Conservation (phyloP, 2,329 filamentous ascomycete genomes). For the Colletotrichum navitas region DNA sequence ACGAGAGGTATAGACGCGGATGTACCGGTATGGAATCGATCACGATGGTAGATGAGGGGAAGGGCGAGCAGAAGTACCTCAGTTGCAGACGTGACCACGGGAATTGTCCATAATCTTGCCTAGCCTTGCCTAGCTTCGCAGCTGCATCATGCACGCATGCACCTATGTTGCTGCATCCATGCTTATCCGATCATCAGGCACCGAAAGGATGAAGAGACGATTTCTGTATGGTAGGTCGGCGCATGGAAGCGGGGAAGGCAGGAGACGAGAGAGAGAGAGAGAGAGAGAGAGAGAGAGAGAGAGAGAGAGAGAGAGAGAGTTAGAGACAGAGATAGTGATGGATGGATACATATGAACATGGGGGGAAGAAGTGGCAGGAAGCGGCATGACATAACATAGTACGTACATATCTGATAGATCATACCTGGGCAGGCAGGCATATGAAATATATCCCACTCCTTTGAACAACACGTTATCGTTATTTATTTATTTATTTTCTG, state of each 20-base stretch:
- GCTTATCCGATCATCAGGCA: constrained; percentile 27
- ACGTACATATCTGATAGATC: neutral
- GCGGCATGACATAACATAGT: constrained; percentile 23
- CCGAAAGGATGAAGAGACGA: neutral
- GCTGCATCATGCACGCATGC: neutral
- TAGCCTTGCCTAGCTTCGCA: neutral
- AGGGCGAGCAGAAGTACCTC: neutral
- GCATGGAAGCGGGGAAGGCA: neutral
- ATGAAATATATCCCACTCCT: neutral
- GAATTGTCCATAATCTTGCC: neutral
- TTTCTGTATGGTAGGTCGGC: neutral
- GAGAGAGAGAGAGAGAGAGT: neutral
- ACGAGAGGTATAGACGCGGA: no score
- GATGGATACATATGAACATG: neutral
- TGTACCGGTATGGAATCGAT: neutral
- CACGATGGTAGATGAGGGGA: neutral
- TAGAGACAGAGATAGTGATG: neutral
- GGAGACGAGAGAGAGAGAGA: neutral
- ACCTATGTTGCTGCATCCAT: constrained; percentile 1
- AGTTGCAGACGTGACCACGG: neutral
- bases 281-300: neutral
- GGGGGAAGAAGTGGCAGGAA: neutral
- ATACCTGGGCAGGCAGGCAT: neutral
- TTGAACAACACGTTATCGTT: neutral
- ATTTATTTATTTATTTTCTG: no score